Percentiles rank a stretch among this genome's conserved stretches.
These are phyloP conservation scores for Claviceps lovelessii DNA, from an alignment of 2,329 filamentous ascomycete genomes.

Conservation along the genomic window DNA sequence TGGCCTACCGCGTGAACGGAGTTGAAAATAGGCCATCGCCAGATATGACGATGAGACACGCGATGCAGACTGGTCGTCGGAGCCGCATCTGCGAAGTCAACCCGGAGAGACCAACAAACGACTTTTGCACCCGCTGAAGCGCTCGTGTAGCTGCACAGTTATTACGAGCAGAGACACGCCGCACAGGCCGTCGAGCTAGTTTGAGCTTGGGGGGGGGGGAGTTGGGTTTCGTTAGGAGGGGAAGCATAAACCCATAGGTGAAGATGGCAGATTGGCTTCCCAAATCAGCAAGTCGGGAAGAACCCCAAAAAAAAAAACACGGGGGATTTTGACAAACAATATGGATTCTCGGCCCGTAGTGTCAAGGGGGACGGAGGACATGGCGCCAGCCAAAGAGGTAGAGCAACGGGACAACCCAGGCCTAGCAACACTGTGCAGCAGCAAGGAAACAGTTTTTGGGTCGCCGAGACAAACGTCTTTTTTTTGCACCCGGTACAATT, in stretches of 20 bases:
- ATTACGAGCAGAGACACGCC: neutral
- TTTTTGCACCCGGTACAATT: neutral
- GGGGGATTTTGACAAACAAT: neutral
- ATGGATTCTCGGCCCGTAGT: neutral
- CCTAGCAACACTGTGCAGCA: neutral
- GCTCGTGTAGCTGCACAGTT: neutral
- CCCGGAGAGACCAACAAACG: neutral
- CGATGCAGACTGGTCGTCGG: neutral
- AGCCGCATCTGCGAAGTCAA: neutral
- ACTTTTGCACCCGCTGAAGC: neutral
- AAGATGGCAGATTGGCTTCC: neutral
- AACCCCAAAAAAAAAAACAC: neutral
- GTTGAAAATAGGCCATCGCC: neutral
- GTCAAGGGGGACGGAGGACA: neutral
- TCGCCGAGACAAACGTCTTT: neutral
- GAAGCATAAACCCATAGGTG: neutral
- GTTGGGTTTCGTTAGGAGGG: too few relatives aligned
- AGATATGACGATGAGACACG: neutral
- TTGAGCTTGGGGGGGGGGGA: neutral
- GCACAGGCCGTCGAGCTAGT: neutral
- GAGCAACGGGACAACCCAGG: neutral
- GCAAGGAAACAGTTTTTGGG: too few relatives aligned
- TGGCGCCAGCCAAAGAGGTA: neutral
- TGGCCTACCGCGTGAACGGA: neutral
- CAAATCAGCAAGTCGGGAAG: neutral